phyloP scores from a whole-genome alignment of 768 basidiomycete genomes.

The Rhodotorula toruloides region DNA sequence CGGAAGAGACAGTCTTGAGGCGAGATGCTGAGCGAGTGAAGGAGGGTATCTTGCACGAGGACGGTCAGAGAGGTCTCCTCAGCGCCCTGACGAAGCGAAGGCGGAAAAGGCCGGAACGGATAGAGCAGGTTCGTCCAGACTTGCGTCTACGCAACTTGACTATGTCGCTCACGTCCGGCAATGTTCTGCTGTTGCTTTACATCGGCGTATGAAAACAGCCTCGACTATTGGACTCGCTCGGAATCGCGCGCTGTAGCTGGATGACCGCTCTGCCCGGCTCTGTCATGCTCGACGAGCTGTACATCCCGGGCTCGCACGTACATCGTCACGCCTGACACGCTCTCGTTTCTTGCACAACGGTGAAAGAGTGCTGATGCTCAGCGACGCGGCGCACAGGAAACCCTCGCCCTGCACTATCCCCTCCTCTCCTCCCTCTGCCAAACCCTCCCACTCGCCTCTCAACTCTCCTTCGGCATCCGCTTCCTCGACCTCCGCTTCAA shows the following conservation, averaged over 20 bases:
- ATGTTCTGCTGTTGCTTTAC: no score
- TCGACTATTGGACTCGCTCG: no score
- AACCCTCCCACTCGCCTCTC: background rate
- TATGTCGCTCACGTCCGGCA: no score
- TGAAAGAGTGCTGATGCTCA: background rate
- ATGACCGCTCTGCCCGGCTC: slow-evolving; percentile 1
- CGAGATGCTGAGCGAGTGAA: no score
- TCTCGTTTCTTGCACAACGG: background rate
- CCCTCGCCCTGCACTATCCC: slow-evolving; percentile 9
- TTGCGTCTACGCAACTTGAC: no score
- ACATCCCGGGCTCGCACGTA: slow-evolving; percentile 10
- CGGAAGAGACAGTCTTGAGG: no score
- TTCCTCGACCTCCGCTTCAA: slow-evolving; percentile 15
- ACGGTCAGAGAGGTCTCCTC: no score
- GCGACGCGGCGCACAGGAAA: background rate
- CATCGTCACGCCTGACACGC: background rate
- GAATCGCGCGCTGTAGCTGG: background rate
- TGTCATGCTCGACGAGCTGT: slow-evolving; percentile 3
- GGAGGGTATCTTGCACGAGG: no score
- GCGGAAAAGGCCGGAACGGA: no score
- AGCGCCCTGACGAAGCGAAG: no score
- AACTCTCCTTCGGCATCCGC: slow-evolving; percentile 5
- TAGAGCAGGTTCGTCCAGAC: no score
- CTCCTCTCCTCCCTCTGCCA: slow-evolving; percentile 13
- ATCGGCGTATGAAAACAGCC: no score